These are phyloP conservation scores for Cladosporium colombiae DNA, from an alignment of 2,329 filamentous ascomycete genomes.

Conservation along the genomic window DNA sequence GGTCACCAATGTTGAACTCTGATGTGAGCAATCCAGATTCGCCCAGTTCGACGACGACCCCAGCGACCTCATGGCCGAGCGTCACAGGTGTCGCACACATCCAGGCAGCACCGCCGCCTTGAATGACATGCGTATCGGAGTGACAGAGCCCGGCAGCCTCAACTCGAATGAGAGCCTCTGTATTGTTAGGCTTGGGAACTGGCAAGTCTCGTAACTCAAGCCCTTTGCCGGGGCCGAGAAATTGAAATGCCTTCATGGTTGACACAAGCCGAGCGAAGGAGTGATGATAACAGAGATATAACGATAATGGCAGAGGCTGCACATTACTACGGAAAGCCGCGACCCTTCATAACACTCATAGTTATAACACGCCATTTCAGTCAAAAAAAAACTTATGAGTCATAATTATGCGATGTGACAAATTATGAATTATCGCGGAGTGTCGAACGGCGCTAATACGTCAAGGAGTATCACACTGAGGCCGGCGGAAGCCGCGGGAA, in stretches of 20 bases:
- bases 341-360: no score
- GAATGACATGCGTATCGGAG: background rate
- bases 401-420: no score
- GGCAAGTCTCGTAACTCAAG: background rate
- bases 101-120: background rate
- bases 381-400: no score
- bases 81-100: background rate
- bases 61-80: background rate
- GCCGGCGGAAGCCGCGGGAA: no score
- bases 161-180: background rate
- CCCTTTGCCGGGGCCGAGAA: background rate
- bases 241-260: background rate
- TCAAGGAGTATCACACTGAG: no score
- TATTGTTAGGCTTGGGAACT: background rate
- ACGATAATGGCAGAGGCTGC: no score
- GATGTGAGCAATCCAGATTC: background rate
- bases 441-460: no score
- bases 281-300: no score
- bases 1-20: background rate
- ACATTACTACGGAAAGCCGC: no score
- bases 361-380: no score
- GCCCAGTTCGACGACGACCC: background rate
- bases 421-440: no score
- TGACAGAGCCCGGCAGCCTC: background rate
- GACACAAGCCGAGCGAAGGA: no score